phyloP scores from a whole-genome alignment of 2,329 filamentous ascomycete species.

The Colletotrichum plurivorum region DNA sequence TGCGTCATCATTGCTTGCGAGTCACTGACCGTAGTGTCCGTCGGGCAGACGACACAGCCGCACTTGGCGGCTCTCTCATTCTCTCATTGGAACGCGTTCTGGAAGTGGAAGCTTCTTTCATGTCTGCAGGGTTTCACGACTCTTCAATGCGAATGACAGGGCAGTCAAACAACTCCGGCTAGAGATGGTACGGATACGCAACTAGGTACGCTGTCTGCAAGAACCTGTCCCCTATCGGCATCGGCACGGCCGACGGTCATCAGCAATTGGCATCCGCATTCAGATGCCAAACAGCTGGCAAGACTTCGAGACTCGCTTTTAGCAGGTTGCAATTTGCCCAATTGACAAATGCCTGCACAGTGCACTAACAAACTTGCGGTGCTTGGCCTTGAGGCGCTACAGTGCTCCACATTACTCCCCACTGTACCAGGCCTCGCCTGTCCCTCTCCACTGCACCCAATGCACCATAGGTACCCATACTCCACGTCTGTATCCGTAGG shows the following conservation, averaged over 20 bases:
- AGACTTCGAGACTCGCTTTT: background rate
- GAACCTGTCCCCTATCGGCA: background rate
- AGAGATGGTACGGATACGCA: too few species aligned
- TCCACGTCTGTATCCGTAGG: background rate
- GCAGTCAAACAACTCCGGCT: too few species aligned
- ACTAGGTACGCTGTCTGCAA: too few species aligned
- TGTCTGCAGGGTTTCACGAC: too few species aligned
- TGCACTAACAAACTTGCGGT: conserved; percentile 26
- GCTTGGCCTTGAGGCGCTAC: conserved; percentile 18
- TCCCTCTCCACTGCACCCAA: conserved; percentile 9
- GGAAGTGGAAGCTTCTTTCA: conserved; percentile 1
- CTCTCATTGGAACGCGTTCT: background rate
- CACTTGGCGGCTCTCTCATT: conserved; percentile 15
- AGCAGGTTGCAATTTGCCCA: background rate
- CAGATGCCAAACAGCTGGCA: conserved; percentile 8
- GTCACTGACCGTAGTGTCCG: background rate
- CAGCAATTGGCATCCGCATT: conserved; percentile 15
- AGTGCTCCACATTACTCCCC: conserved; percentile 1
- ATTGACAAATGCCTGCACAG: conserved; percentile 12
- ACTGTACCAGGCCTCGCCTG: conserved; percentile 5
- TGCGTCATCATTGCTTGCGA: conserved; percentile 1
- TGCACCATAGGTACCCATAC: background rate
- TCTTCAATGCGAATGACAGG: too few species aligned
- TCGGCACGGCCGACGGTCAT: background rate
- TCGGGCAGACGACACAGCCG: conserved; percentile 28